Evolutionary conservation across 2,329 filamentous ascomycete genomes (phyloP).

Genomic region (Pseudocercospora musae): DNA sequence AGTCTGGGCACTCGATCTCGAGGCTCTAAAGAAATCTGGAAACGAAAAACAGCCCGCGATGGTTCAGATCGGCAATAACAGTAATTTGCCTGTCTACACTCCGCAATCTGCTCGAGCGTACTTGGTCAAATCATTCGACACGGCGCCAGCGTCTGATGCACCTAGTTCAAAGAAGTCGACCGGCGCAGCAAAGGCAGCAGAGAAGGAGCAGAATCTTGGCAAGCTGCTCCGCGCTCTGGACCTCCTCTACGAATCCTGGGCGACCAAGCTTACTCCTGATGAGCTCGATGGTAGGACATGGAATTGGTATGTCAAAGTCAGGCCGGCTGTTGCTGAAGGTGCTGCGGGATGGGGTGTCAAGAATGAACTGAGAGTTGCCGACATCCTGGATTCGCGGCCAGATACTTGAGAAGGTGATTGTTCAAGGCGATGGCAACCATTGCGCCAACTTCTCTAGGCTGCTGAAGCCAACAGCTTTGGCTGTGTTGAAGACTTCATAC

Average conservation of each 20-base stretch:
- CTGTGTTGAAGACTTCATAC: constrained; percentile 17
- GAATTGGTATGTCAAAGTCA: constrained; percentile 74
- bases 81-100: constrained; percentile 67
- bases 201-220: constrained; percentile 68
- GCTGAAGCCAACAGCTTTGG: constrained; percentile 24
- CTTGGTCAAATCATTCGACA: constrained; percentile 58
- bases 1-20: constrained; percentile 58
- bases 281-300: constrained; percentile 76
- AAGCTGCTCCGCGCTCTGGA: constrained; percentile 69
- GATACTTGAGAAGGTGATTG: neutral
- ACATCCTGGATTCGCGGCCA: constrained; percentile 60
- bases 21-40: constrained; percentile 49
- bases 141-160: constrained; percentile 37
- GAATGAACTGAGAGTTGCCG: constrained; percentile 62
- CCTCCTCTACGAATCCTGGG: constrained; percentile 72
- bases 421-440: constrained; percentile 22
- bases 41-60: constrained; percentile 24
- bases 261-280: constrained; percentile 54
- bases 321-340: constrained; percentile 72
- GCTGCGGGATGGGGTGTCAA: constrained; percentile 81
- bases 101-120: constrained; percentile 66
- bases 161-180: constrained; percentile 52
- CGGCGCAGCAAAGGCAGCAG: constrained; percentile 50
- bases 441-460: constrained; percentile 26
- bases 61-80: constrained; percentile 28